phyloP scores from a whole-genome alignment of 2,329 filamentous ascomycete species.

The Curvularia sp. region DNA sequence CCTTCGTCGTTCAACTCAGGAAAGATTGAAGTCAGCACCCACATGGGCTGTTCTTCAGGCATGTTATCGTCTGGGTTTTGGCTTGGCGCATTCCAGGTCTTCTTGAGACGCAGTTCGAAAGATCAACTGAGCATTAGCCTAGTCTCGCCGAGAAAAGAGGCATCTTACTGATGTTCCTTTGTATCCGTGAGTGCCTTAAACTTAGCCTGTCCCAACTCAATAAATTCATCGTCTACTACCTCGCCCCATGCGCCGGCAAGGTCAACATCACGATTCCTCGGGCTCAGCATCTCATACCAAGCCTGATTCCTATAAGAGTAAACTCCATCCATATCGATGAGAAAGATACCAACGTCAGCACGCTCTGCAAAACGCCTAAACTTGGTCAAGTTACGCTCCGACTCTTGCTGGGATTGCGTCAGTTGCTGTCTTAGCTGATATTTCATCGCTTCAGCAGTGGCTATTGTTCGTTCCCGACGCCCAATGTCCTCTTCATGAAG shows the following conservation, averaged over 20 bases:
- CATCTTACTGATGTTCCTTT: constrained; percentile 28
- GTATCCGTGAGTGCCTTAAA: constrained; percentile 24
- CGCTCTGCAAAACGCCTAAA: constrained; percentile 52
- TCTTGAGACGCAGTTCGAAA: constrained; percentile 50
- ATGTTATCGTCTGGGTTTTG: constrained; percentile 14
- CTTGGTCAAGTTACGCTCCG: constrained; percentile 39
- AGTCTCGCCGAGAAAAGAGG: background rate
- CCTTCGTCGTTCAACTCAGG: constrained; percentile 33
- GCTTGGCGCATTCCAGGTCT: constrained; percentile 40
- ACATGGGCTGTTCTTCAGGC: constrained; percentile 31
- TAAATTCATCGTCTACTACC: constrained; percentile 27
- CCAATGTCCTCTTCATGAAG: constrained; percentile 50
- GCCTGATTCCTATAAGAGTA: constrained; percentile 52
- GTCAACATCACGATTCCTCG: constrained; percentile 19
- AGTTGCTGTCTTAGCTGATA: constrained; percentile 43
- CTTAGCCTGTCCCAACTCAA: constrained; percentile 20
- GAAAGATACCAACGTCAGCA: constrained; percentile 52
- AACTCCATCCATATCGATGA: constrained; percentile 46
- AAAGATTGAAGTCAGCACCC: constrained; percentile 43
- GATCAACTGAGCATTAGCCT: constrained; percentile 15
- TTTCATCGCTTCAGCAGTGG: constrained; percentile 44
- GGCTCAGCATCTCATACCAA: constrained; percentile 46
- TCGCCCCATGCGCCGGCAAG: constrained; percentile 29
- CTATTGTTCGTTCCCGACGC: constrained; percentile 47
- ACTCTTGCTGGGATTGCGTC: constrained; percentile 41